A percentile compares a stretch with the other conserved stretches of the same genome.
phyloP scores from a whole-genome alignment of 2,329 filamentous ascomycete species.

The Paradendryphiella salina region DNA sequence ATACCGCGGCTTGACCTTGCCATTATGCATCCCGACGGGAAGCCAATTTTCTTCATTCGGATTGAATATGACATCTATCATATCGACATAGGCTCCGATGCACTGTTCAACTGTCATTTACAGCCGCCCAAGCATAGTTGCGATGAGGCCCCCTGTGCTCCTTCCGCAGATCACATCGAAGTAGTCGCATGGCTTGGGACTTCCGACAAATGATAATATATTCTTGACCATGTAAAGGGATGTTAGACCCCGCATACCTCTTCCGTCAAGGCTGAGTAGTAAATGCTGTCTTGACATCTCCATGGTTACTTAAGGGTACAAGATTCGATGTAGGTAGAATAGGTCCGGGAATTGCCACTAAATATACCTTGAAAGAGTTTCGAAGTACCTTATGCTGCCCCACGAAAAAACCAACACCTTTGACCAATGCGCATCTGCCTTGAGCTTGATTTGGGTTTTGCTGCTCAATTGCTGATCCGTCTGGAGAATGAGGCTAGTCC shows the following conservation, averaged over 20 bases:
- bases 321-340: background rate
- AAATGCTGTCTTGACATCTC: constrained; percentile 3
- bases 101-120: constrained; percentile 22
- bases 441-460: background rate
- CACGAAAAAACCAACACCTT: background rate
- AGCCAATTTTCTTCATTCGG: constrained; percentile 7
- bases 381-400: background rate
- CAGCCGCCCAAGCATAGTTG: constrained; percentile 23
- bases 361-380: background rate
- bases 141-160: constrained; percentile 24
- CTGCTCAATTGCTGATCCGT: background rate
- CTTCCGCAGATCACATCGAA: constrained; percentile 31
- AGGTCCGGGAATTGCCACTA: too few relatives aligned
- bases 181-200: constrained; percentile 16
- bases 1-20: constrained; percentile 15
- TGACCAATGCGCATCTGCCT: background rate
- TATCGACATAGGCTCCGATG: constrained; percentile 13
- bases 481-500: background rate
- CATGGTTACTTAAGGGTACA: background rate
- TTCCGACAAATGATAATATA: constrained; percentile 12
- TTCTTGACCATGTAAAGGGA: constrained; percentile 11
- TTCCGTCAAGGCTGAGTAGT: constrained; percentile 14
- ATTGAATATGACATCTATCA: constrained; percentile 14
- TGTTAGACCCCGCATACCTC: constrained; percentile 11
- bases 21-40: constrained; percentile 9